These are phyloP conservation scores for Penicillium capsulatum DNA, from an alignment of 2,329 filamentous ascomycete species.

Conservation along the genomic window DNA sequence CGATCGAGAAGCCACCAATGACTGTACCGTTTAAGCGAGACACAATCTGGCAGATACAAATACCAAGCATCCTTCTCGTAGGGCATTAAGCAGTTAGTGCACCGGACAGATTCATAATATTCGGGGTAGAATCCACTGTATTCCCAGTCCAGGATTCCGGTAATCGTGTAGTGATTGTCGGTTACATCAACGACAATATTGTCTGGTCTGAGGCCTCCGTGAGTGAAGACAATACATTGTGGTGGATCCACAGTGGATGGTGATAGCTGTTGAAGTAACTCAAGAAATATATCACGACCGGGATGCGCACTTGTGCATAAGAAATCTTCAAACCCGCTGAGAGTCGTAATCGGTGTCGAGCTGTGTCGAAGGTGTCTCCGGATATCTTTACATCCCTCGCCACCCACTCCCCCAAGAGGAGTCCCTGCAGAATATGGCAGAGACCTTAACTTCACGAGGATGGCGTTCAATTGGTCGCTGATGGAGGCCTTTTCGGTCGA, in stretches of 20 bases:
- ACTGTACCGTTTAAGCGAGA: constrained; percentile 3
- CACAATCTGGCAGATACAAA: constrained; percentile 6
- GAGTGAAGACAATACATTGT: constrained; percentile 21
- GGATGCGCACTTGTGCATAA: constrained; percentile 13
- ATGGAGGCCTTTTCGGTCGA: constrained; percentile 4
- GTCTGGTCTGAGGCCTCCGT: constrained; percentile 25
- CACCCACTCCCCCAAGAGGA: constrained; percentile 20
- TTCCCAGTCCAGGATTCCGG: constrained; percentile 21
- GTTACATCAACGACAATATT: constrained; percentile 24
- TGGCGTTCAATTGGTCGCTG: constrained; percentile 17
- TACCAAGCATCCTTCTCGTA: constrained; percentile 6
- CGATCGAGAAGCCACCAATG: constrained; percentile 10
- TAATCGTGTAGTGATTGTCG: constrained; percentile 14
- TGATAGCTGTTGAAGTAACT: constrained; percentile 17
- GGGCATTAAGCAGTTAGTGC: constrained; percentile 3
- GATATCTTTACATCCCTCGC: constrained; percentile 25
- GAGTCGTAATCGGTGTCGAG: constrained; percentile 12
- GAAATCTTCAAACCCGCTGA: constrained; percentile 21
- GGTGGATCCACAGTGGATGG: too few species aligned
- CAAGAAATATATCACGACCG: constrained; percentile 14
- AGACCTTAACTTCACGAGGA: constrained; percentile 18
- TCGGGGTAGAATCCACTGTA: constrained; percentile 9
- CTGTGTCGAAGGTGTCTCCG: constrained; percentile 20
- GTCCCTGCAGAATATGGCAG: constrained; percentile 12
- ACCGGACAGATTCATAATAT: constrained; percentile 6